Conservation (phyloP, 2,329 filamentous ascomycete species). For the Alternaria consortialis region DNA sequence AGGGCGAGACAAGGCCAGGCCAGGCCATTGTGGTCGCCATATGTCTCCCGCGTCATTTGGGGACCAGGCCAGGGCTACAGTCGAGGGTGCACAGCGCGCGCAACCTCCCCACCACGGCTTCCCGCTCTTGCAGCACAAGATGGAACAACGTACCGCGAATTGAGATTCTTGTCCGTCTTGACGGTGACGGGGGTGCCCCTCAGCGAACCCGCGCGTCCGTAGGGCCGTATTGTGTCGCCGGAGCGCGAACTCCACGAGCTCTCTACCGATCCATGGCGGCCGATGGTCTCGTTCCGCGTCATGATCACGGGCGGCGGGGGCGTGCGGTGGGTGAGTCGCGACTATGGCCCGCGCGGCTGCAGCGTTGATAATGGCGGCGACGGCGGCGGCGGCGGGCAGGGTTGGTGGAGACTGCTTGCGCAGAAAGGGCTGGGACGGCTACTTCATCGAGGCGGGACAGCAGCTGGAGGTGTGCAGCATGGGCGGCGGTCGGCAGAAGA, state of each 20-base stretch:
- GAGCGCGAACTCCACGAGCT: constrained; percentile 74
- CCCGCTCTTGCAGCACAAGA: constrained; percentile 13
- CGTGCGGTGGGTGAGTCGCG: constrained; percentile 21
- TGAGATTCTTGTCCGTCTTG: constrained; percentile 64
- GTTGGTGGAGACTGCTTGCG: constrained; percentile 42
- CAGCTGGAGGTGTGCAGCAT: constrained; percentile 33
- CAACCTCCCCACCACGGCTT: constrained; percentile 12
- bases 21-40: constrained; percentile 23
- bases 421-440: constrained; percentile 48
- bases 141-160: constrained; percentile 52
- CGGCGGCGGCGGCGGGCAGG: constrained; percentile 17
- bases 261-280: constrained; percentile 72
- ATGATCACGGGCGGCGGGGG: constrained; percentile 54
- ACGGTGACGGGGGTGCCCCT: constrained; percentile 57
- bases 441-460: constrained; percentile 49
- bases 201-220: constrained; percentile 46
- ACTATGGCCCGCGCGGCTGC: constrained; percentile 29
- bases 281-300: constrained; percentile 71
- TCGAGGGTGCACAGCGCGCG: constrained; percentile 32
- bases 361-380: constrained; percentile 2
- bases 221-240: constrained; percentile 68
- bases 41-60: constrained; percentile 16
- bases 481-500: constrained; percentile 20
- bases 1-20: constrained; percentile 29
- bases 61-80: constrained; percentile 17